A percentile compares a stretch with the other conserved stretches of the same genome.
Conservation (phyloP, 1,284 basidiomycete species). For the Chiua sp. region DNA sequence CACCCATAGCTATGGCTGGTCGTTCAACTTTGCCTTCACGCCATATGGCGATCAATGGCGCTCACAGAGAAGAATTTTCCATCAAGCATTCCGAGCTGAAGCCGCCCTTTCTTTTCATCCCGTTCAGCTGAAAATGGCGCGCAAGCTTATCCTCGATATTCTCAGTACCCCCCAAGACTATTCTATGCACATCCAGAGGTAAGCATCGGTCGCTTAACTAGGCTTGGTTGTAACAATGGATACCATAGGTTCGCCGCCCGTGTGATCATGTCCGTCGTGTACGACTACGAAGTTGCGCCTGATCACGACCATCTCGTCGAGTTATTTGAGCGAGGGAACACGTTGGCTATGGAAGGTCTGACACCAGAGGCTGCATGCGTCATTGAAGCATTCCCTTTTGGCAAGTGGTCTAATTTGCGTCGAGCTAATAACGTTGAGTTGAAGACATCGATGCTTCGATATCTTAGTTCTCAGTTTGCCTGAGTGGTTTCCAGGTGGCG, state of each 20-base stretch:
- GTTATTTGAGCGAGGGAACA: constrained; percentile 17
- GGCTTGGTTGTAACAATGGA: background rate
- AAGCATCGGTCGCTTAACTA: background rate
- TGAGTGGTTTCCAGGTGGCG: constrained; percentile 30
- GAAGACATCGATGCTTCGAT: background rate
- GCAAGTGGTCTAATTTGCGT: constrained; percentile 3
- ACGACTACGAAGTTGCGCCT: constrained; percentile 27
- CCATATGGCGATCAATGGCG: constrained; percentile 31
- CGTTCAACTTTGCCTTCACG: constrained; percentile 27
- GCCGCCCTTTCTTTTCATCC: constrained; percentile 21
- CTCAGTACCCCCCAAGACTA: constrained; percentile 20
- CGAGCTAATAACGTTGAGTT: background rate
- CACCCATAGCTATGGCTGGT: constrained; percentile 29
- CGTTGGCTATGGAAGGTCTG: constrained; percentile 17
- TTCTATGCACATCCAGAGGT: constrained; percentile 25
- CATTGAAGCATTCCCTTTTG: constrained; percentile 27
- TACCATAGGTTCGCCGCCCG: constrained; percentile 24
- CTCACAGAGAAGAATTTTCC: constrained; percentile 28
- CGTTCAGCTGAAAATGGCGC: constrained; percentile 26
- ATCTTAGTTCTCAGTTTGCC: constrained; percentile 28
- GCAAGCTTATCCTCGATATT: constrained; percentile 23
- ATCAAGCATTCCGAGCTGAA: constrained; percentile 33
- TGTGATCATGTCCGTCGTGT: constrained; percentile 30
- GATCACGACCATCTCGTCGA: constrained; percentile 26
- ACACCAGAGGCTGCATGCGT: constrained; percentile 25